Evolutionary conservation across 2,329 filamentous ascomycete genomes (phyloP), one percentile per base, ranked within the genome.

Genomic region (Phyllosticta ampelicida): DNA sequence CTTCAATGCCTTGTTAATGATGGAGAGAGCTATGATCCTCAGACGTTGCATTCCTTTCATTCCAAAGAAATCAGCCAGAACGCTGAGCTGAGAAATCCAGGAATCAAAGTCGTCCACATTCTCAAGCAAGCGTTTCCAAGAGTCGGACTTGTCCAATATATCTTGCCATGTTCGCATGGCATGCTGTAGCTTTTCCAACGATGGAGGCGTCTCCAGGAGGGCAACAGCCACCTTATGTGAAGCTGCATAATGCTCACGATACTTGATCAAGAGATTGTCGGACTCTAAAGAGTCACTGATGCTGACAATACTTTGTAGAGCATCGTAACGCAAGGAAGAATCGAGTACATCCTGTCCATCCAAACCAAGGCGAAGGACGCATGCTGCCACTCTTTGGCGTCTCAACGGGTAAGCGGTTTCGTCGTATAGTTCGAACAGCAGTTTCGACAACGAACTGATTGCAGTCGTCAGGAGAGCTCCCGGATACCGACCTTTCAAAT

Each of bases 271-370:
- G 3, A 66, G 67, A 20, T 59, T 50, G 60, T 78, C 75, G 8
- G 66, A 58, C 10, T 55, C 63, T 21, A 70, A 53, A 21, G 57
- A 18, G 16, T 56, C 29, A 16, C 51, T 28, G 18, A 9, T 5
- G 13, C 23, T 11, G 11, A 53, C 26, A 2, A 48, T 44, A 64
- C 54, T 56, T 1, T 61, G 60, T 18, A 58, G 9, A n/a, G 51
- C 51, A 11, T 53, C 28, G 9, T 58, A 48, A 13, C 63, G 21
- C 13, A 60, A 48, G 3, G 55, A 53, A 60, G 67, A 29, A 63
- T 63, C 54, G 50, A 86, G 68, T 28, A 84, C 74, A 64, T 86
- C 80, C 62, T 87, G 83, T 18, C 86, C 72, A 1, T 82, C 79
- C 2, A 82, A 80, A 9, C 77, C 78, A 30, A 73, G 62, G 53